Conservation (phyloP, 148 eudicot genomes). For the Arbutus unedo region DNA sequence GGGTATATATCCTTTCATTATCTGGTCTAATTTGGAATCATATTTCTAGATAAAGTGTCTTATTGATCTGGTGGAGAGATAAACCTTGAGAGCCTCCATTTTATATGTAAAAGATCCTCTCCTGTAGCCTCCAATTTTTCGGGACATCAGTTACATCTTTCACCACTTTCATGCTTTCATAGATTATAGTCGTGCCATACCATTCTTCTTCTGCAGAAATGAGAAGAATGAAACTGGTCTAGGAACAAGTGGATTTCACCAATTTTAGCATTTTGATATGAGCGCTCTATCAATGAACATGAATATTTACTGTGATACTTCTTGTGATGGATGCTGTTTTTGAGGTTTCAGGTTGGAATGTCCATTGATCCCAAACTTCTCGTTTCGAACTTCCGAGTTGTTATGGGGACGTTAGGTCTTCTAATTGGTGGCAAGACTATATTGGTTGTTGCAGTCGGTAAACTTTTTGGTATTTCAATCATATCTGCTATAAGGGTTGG, state of each 20-base stretch:
- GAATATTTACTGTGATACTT: neutral
- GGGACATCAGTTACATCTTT: neutral
- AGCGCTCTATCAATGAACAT: neutral
- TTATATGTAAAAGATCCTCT: neutral
- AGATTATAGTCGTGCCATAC: neutral
- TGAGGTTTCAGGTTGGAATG: constrained; percentile 90
- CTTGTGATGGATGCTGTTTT: constrained; percentile 14
- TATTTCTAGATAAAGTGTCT: neutral
- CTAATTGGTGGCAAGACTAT: constrained; percentile 84
- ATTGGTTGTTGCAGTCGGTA: constrained; percentile 77
- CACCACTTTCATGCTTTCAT: constrained; percentile 5
- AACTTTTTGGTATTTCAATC: constrained; percentile 76
- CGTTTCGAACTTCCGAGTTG: constrained; percentile 74
- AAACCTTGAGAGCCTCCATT: neutral
- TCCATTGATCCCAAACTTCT: constrained; percentile 97
- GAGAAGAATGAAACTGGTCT: neutral
- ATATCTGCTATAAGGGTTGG: constrained; percentile 87
- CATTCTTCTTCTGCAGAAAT: neutral
- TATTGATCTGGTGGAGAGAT: neutral
- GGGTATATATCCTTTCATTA: neutral
- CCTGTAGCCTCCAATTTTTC: neutral
- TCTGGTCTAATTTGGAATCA: neutral
- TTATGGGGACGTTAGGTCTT: constrained; percentile 68
- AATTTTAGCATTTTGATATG: neutral
- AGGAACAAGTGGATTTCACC: neutral